Base-by-base conservation (phyloP, 305 asterid genomes). In the Solanum hybrid region DNA sequence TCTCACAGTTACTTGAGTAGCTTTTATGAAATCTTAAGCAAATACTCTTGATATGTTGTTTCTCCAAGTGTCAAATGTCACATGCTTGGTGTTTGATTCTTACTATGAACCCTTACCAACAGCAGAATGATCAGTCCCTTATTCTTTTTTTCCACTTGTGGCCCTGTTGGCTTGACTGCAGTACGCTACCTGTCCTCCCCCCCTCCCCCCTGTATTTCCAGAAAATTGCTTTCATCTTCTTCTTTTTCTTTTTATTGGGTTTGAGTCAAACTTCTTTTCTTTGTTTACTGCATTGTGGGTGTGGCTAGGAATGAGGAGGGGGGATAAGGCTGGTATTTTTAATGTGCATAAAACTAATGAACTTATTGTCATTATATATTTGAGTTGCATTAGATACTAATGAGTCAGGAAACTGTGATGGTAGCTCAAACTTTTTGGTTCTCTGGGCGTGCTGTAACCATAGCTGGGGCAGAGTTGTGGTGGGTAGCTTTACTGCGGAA, bases 51-150 rank as follows among this genome's bases (percentile, higher is more conserved):
- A 18, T 83, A 46, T 18, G 74, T 28, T 42, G 37, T 82, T 82
- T 82, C 87, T 28, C 36, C 33, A 93, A 97, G 98, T 96, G 28
- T 37, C 57, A 78, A 86, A 88, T 67, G 89, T 82, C 79, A 12
- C 71, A 18, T 87, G 84, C 61, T 73, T 37, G 69, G 51, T 87
- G 28, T 37, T 71, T 73, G 76, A 24, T 87, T 46, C 40, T 84
- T 84, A 46, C 26, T 46, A 29, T 46, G 74, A 33, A 51, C 74
- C 87, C 69, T 51, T 51, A 29, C n/a, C 37, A 82, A 42, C 87
- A 42, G n/a, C 40, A 31, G 67, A 84, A 46, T 84, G 87, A 14
- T 42, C 35, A 78, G 20, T 26, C 24, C 69, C 67, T 14, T 40
- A 11, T 40, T 42, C 26, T 26, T 40, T 82, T 82, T 26, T 61